These are phyloP conservation scores for Byssoonygena ceratinophila DNA, from an alignment of 2,329 filamentous ascomycete species.

Conservation along the genomic window DNA sequence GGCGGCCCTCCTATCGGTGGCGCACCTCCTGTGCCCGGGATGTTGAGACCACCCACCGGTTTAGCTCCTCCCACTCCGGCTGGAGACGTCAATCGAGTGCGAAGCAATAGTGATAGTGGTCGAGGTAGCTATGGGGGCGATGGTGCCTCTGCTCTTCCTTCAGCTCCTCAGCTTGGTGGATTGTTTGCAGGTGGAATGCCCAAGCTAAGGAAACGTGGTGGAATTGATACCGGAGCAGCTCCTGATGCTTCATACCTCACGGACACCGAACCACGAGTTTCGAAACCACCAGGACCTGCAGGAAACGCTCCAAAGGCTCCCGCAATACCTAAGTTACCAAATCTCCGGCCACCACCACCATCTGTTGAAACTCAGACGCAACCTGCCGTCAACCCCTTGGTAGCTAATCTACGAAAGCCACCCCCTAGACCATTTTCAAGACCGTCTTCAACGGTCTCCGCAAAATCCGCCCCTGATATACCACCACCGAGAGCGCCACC, in stretches of 20 bases:
- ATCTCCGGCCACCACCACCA: slow-evolving; percentile 38
- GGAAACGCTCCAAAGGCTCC: slow-evolving; percentile 46
- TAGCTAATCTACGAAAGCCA: slow-evolving; percentile 51
- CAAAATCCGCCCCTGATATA: slow-evolving; percentile 41
- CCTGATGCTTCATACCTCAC: slow-evolving; percentile 64
- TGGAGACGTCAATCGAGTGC: slow-evolving; percentile 46
- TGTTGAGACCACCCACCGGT: slow-evolving; percentile 49
- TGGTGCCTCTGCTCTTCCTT: slow-evolving; percentile 39
- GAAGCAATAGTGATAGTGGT: slow-evolving; percentile 73
- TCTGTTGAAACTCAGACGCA: slow-evolving; percentile 41
- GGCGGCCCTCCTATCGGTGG: slow-evolving; percentile 56
- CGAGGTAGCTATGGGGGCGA: slow-evolving; percentile 23
- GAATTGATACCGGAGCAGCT: slow-evolving; percentile 64
- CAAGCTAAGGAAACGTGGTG: slow-evolving; percentile 81
- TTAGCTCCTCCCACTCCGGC: slow-evolving; percentile 62
- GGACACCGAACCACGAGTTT: slow-evolving; percentile 54
- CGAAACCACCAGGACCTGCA: slow-evolving; percentile 40
- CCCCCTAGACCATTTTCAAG: slow-evolving; percentile 42
- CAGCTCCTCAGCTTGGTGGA: slow-evolving; percentile 71
- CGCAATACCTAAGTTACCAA: slow-evolving; percentile 47
- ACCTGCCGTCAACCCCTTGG: slow-evolving; percentile 43
- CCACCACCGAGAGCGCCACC: slow-evolving; percentile 54
- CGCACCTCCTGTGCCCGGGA: slow-evolving; percentile 68
- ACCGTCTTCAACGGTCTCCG: slow-evolving; percentile 51
- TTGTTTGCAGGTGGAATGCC: slow-evolving; percentile 92